A percentile compares a stretch with the other conserved stretches of the same genome.
These are phyloP conservation scores for Alternaria triticimaculans DNA, from an alignment of 2,329 filamentous ascomycete genomes.

Conservation along the genomic window DNA sequence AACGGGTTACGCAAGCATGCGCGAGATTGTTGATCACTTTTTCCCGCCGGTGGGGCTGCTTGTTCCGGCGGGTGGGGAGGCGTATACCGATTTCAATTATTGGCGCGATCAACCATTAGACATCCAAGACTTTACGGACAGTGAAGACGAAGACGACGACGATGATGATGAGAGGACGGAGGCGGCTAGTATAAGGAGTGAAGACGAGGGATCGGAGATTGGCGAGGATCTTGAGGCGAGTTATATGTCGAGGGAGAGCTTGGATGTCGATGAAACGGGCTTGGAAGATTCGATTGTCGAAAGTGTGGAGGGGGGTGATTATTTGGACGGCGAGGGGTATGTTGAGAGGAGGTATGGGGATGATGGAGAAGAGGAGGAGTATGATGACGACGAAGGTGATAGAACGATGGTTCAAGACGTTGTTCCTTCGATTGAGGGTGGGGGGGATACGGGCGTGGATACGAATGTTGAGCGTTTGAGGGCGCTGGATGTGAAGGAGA, in stretches of 20 bases:
- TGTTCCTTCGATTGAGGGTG: constrained; percentile 18
- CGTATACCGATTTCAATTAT: constrained; percentile 96
- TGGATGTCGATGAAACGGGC: constrained; percentile 55
- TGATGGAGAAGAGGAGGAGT: constrained; percentile 30
- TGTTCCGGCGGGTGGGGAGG: constrained; percentile 86
- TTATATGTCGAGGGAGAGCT: constrained; percentile 61
- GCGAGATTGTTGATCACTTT: constrained; percentile 96
- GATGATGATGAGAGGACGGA: constrained; percentile 54
- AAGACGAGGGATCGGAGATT: constrained; percentile 58
- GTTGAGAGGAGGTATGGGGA: constrained; percentile 31
- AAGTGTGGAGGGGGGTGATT: constrained; percentile 54
- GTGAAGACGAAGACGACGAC: constrained; percentile 59
- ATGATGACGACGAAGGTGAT: constrained; percentile 33
- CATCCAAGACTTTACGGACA: constrained; percentile 86
- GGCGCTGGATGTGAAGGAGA: constrained; percentile 25
- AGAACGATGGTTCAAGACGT: constrained; percentile 19
- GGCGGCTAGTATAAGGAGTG: constrained; percentile 52
- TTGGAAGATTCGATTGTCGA: constrained; percentile 58
- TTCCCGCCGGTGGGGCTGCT: constrained; percentile 91
- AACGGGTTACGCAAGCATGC: constrained; percentile 96
- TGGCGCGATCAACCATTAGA: constrained; percentile 88
- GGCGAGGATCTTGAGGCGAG: constrained; percentile 61
- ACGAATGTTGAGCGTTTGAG: constrained; percentile 2
- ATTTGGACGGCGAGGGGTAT: constrained; percentile 31
- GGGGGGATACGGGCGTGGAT: constrained; percentile 9